Base-by-base conservation (phyloP, 2,329 filamentous ascomycete species). In the Colletotrichum salicis region DNA sequence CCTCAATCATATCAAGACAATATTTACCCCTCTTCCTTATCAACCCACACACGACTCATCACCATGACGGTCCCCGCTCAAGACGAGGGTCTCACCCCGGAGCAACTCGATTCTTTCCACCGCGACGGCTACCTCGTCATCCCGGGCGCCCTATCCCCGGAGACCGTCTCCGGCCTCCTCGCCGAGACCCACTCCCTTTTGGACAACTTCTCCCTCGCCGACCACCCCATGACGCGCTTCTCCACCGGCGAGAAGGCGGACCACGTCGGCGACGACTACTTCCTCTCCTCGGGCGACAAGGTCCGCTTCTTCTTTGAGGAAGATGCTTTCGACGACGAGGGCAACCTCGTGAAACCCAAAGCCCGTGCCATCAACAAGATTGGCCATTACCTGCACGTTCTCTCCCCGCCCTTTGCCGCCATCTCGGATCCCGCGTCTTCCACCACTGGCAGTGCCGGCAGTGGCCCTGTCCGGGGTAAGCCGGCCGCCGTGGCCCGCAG, bases 221-320 rank as follows among this genome's bases (percentile, higher is more conserved):
- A 93, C 70, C 96, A 98, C 82, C 96, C 96, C 1, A 92, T 98
- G 87, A 98, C 96, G 10, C 92, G 92, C 79, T 99, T 99, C 88
- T 93, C 93, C 35, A 98, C 96, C 0, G 95, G 95, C 76, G 91
- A 83, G 86, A 91, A 77, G 84, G 87, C 79, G 57, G 88, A 91
- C 72, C 96, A 98, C 83, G 93, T 98, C 12, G 95, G 96, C 73
- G 96, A 98, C 84, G 91, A 93, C 79, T 99, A 99, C 87, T 98
- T 99, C 84, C 90, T 98, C 3, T 88, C 87, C 1, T 96, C 93
- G 3, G 95, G 94, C 73, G 94, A 98, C 86, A 96, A 98, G 84
- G 86, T 98, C 73, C 93, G 95, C 71, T 98, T 97, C 88, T 98
- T 98, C 88, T 97, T 98, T 82, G 96, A 98, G 83, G 94, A 97